Conservation (phyloP, 129 eudicot genomes). For the Escallonia herrerae region DNA sequence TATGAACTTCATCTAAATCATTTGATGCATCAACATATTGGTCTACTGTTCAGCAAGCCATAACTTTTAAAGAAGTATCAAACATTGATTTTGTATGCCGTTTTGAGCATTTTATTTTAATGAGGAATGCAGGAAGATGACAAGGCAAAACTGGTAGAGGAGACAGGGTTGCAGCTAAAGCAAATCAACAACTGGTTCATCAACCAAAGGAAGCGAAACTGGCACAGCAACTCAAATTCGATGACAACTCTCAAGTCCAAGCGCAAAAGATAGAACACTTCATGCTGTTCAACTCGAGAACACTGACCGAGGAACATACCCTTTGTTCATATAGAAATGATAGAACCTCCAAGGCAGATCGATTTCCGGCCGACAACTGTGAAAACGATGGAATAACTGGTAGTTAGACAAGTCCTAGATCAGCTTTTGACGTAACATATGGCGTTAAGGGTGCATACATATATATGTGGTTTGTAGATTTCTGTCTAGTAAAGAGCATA, state of each 20-base stretch:
- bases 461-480: not conserved
- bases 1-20: not conserved
- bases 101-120: not conserved
- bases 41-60: not conserved
- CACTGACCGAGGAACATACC: no score
- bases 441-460: not conserved
- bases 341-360: not conserved
- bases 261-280: constrained; percentile 54
- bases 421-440: not conserved
- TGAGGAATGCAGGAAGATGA: constrained; percentile 69
- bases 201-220: constrained; percentile 92
- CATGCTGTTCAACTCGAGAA: not conserved
- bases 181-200: constrained; percentile 98
- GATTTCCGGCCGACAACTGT: not conserved
- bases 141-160: constrained; percentile 90
- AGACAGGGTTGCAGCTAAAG: constrained; percentile 91
- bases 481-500: not conserved
- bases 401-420: constrained; percentile 5
- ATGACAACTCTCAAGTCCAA: constrained; percentile 73
- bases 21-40: no score
- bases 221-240: constrained; percentile 88
- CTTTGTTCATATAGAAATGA: no score
- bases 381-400: not conserved
- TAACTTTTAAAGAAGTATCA: not conserved
- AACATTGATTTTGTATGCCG: not conserved